Evolutionary conservation across 148 eudicot species (phyloP).

Genomic region (Rheum nobile): DNA sequence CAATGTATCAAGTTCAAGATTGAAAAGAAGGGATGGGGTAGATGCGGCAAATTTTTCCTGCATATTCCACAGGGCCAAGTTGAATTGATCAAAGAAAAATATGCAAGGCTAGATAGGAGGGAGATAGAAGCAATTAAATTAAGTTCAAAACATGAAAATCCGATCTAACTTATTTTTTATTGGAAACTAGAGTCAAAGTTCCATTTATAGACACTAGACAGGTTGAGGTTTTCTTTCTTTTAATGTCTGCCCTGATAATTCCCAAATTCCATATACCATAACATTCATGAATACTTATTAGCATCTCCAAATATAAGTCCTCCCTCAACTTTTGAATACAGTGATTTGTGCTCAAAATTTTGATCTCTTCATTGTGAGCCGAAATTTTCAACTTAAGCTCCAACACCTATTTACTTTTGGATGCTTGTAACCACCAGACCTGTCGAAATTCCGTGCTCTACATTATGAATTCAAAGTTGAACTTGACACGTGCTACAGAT

Average conservation of each 20-base stretch:
- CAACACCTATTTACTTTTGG: not conserved
- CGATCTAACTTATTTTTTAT: not conserved
- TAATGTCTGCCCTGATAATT: not conserved
- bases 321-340: not conserved
- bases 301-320: not conserved
- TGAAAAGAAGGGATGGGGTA: conserved; percentile 81
- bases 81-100: not conserved
- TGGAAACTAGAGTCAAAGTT: not conserved
- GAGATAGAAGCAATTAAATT: not conserved
- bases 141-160: not conserved
- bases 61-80: conserved; percentile 10
- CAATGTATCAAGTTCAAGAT: conserved; percentile 92
- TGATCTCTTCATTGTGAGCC: not conserved
- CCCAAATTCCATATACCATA: not conserved
- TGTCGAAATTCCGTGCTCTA: not conserved
- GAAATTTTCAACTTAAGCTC: not conserved
- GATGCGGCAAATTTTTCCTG: conserved; percentile 86
- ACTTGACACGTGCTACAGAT: not conserved
- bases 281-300: not conserved
- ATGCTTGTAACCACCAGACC: not conserved
- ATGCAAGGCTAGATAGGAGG: not conserved
- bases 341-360: not conserved
- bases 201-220: not conserved
- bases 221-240: not conserved
- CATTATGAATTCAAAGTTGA: not conserved